Base-by-base conservation (phyloP, 2,329 filamentous ascomycete genomes). In the Sporothrix pallida region DNA sequence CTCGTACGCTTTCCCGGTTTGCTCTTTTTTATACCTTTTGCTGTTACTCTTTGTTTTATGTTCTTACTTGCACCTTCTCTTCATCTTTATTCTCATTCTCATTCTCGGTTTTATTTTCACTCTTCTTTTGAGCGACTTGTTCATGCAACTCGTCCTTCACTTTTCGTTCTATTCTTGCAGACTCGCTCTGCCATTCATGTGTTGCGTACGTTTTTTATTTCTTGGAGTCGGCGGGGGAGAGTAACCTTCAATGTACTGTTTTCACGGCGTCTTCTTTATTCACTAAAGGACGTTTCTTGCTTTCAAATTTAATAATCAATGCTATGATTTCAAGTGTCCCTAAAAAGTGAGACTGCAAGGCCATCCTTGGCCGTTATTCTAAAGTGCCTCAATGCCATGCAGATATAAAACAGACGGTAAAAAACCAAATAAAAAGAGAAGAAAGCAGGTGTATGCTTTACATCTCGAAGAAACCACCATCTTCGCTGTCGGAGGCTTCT, bases 391-490 rank as follows among this genome's bases (percentile, higher is more conserved):
- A 20, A n/a, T 65, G 50, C 31, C 50, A 70, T 56, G 67, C 67
- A 17, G n/a, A 54, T 52, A 69, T 20, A 69, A 54, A 15, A 26
- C 5, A 17, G 26, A 46, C n/a, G 10, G 26, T n/a, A 9, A 2
- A 58, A 58, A 72, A 23, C n/a, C 12, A 17, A 63, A 63, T 37
- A 52, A 42, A 2, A 50, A 44, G 23, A n/a, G 1, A 52, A 0
- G 20, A 42, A 26, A 17, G 15, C 15, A 3, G 56, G 3, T 3
- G 31, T 12, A 3, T 23, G 26, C 42, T 48, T 42, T 73, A 73
- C 75, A 80, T 79, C 77, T 90, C 87, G 77, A 91, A 90, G 81
- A 91, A 91, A 13, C 87, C 73, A 2, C 87, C 88, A 17, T 86
- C 87, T 73, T 75, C 74, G 70, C 72, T 73, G 56, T 74, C 76